Percentiles rank a stretch among this genome's conserved stretches.
These are phyloP conservation scores for Dothiorella sarmentorum DNA, from an alignment of 2,329 filamentous ascomycete genomes.

Conservation along the genomic window DNA sequence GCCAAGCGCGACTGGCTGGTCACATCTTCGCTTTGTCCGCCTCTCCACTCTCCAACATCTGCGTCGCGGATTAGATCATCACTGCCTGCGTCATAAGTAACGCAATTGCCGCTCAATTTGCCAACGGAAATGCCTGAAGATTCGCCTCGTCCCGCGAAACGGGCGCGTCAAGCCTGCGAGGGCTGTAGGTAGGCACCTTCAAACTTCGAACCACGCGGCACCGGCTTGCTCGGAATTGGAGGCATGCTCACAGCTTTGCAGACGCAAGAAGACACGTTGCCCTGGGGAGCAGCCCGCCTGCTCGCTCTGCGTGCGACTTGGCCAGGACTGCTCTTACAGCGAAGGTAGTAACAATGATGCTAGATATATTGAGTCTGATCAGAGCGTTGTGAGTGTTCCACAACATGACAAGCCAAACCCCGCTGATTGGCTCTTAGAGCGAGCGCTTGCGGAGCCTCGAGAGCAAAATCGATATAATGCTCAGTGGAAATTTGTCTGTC, in stretches of 20 bases:
- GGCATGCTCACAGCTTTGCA: slow-evolving; percentile 22
- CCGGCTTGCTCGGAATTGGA: no score
- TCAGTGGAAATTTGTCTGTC: background rate
- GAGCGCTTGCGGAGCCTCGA: slow-evolving; percentile 5
- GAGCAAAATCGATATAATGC: slow-evolving; percentile 10
- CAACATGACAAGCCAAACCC: background rate
- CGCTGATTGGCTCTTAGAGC: background rate
- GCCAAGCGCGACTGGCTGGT: no score
- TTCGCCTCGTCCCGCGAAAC: background rate
- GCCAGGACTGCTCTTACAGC: slow-evolving; percentile 38
- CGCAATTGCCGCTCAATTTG: no score
- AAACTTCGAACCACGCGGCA: background rate
- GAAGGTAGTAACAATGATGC: background rate
- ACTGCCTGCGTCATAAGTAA: no score
- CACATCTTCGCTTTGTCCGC: no score
- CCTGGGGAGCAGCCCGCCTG: slow-evolving; percentile 50
- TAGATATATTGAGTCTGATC: background rate
- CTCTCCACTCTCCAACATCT: no score
- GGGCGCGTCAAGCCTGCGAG: background rate
- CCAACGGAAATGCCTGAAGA: background rate
- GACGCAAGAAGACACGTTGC: slow-evolving; percentile 52
- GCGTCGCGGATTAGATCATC: no score
- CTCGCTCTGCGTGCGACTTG: slow-evolving; percentile 49
- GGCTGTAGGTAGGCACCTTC: background rate
- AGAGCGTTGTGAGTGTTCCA: background rate